Base-by-base conservation (phyloP, 306 rosid species). In the Crotalaria pallida region DNA sequence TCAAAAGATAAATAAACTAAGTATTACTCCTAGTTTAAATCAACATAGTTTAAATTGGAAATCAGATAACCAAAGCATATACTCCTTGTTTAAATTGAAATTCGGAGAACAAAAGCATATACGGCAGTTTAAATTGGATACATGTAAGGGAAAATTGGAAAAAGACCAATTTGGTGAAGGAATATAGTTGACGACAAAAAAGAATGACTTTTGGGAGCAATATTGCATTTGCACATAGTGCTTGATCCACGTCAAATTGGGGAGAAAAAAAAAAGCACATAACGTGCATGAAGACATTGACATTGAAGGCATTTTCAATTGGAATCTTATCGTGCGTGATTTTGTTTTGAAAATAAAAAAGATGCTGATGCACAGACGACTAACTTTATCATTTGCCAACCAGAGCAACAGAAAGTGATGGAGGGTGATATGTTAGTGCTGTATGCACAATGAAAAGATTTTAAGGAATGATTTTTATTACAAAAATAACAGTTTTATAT, bases 401-500 rank as follows among this genome's bases (percentile, higher is more conserved):
- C 63, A 80, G 61, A 77, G 52, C 51, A 63, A 65, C 60, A 58
- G 75, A 79, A 62, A 85, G 77, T 76, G 80, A 80, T 65, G 59
- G 75, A 10, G 40, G 62, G 61, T 56, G 68, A 47, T 56, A 73
- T 43, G 19, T 8, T 31, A 31, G 76, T 79, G 83, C 75, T 67
- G 52, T 1, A 24, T 50, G 81, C 81, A 73, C 73, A 40, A 79
- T 47, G 47, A 77, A 72, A 84, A 49, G 36, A 59, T 66, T 73
- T 63, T 36, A 76, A 73, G 84, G 80, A 82, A 79, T 79, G 81
- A 7, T 65, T 77, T 77, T 92, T 81, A 80, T 80, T 86, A 65
- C 76, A 73, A 87, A 76, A 80, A 83, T 81, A 83, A 88, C 90
- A 87, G 61, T 72, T 75, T 79, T 65, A 60, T 64, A 73, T 69